Base-by-base conservation (phyloP, 176 grass and related monocot genomes). In the Cenchrus americanus region DNA sequence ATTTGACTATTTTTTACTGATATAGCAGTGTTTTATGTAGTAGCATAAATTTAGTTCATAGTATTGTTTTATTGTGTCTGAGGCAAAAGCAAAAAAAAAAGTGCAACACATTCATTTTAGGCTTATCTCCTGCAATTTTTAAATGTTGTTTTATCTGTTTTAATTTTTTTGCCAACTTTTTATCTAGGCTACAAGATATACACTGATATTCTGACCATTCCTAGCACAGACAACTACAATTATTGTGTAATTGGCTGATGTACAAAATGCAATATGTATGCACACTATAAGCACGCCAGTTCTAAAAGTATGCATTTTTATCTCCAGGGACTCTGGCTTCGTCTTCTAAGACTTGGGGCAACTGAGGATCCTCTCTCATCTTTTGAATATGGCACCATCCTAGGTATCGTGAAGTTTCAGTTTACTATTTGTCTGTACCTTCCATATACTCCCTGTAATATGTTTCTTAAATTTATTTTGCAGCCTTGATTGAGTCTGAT, bases 351-450 rank as follows among this genome's bases (percentile, higher is more conserved):
- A 85, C 96, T 99, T 88, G 91, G 96, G 69, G 93, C 91, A 81
- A 99, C 96, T 62, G 96, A 99, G 71, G 96, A 99, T 90, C 96
- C 96, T 72, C 96, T 99, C 80, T 99, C 96, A 79, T 99, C 96
- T 78, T 99, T 99, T 75, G 96, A 99, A 96, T 99, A 99, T 82
- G 96, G 96, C 89, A 99, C 96, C 53, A 99, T 99, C 90, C 93
- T 99, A 90, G 96, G 96, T 99, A 98, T 86, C 40, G 43, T 87
- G 71, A 81, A 71, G 40, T 85, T 84, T 76, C 48, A 74, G 11
- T 72, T 82, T 78, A 53, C 47, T 84, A 59, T 57, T 62, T 67
- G 64, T 70, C 68, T 83, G 32, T 49, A 21, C 8, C 59, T 75
- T 30, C 64, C 41, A 58, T 82, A 61, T 75, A 18, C 61, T 66